Percentiles rank a stretch among this genome's conserved stretches.
phyloP scores from a whole-genome alignment of 2,329 filamentous ascomycete species.

The Alternaria brassicae region DNA sequence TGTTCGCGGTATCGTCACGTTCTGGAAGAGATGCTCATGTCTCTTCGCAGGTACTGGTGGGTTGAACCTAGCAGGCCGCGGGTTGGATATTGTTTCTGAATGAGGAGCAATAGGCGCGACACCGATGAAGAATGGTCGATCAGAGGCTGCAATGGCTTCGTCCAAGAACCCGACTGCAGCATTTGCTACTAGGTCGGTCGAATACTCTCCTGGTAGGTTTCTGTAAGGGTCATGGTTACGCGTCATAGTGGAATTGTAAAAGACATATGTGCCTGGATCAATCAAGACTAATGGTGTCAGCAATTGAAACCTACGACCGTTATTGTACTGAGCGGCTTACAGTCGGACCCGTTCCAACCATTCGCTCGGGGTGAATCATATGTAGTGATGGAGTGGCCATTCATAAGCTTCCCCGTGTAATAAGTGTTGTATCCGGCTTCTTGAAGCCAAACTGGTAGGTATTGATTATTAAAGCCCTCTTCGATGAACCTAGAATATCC shows the following conservation, averaged over 20 bases:
- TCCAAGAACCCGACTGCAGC: slow-evolving; percentile 68
- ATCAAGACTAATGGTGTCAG: slow-evolving; percentile 52
- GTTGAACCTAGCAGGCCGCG: slow-evolving; percentile 44
- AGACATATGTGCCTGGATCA: slow-evolving; percentile 72
- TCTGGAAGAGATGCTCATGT: slow-evolving; percentile 68
- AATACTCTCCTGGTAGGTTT: slow-evolving; percentile 63
- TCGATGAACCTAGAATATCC: slow-evolving; percentile 71
- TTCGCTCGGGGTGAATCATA: slow-evolving; percentile 65
- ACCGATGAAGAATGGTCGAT: slow-evolving; percentile 71
- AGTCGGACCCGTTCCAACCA: slow-evolving; percentile 65
- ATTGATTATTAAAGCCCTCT: slow-evolving; percentile 70
- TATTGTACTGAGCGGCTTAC: slow-evolving; percentile 25
- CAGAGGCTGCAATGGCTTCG: slow-evolving; percentile 60
- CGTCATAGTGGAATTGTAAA: slow-evolving; percentile 70
- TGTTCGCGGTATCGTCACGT: slow-evolving; percentile 66
- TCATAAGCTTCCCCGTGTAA: slow-evolving; percentile 77
- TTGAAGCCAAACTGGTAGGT: slow-evolving; percentile 75
- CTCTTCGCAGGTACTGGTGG: slow-evolving; percentile 67
- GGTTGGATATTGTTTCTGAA: slow-evolving; percentile 29
- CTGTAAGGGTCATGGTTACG: slow-evolving; percentile 64
- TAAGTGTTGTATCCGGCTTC: slow-evolving; percentile 73
- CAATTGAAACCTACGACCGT: too few relatives aligned
- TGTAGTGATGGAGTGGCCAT: slow-evolving; percentile 66
- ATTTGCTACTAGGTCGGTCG: slow-evolving; percentile 65
- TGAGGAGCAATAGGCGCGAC: slow-evolving; percentile 73